Percentiles rank a stretch among this genome's conserved stretches.
Evolutionary conservation across 176 grass and related monocot species (phyloP).

Genomic region (Aegilops speltoides): DNA sequence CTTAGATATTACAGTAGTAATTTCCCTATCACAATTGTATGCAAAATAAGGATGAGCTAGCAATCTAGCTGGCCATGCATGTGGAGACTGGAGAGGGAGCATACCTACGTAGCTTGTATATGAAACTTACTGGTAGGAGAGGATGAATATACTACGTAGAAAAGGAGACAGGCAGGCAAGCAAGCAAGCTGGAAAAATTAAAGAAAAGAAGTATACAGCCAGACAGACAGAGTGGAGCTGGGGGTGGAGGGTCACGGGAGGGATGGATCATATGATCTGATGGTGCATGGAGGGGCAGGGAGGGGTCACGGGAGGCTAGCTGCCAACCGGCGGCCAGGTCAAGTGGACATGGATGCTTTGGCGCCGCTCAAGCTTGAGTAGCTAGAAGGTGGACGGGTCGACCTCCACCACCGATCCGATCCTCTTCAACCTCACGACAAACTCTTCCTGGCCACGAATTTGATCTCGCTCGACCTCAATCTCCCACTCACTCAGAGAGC

Average conservation of each 20-base stretch:
- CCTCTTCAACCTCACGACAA: neutral
- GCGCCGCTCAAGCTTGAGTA: neutral
- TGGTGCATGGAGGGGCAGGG: neutral
- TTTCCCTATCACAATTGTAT: no score
- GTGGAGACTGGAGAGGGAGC: no score
- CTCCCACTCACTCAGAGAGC: neutral
- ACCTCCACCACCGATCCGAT: neutral
- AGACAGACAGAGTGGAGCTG: neutral
- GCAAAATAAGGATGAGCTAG: no score
- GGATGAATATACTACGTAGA: neutral
- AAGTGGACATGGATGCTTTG: neutral
- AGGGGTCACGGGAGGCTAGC: neutral
- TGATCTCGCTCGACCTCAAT: neutral
- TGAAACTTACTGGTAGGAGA: no score
- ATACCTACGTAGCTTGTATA: no score
- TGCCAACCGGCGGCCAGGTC: neutral
- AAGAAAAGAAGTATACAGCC: neutral
- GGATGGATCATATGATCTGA: neutral
- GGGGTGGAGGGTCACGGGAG: neutral
- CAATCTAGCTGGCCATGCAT: no score
- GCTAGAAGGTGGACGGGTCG: no score
- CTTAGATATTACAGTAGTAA: no score
- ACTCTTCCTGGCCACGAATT: neutral
- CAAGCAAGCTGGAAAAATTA: neutral
- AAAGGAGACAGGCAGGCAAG: neutral